Evolutionary conservation across 2,329 filamentous ascomycete species (phyloP).

Genomic region (Trichoderma endophyticum): DNA sequence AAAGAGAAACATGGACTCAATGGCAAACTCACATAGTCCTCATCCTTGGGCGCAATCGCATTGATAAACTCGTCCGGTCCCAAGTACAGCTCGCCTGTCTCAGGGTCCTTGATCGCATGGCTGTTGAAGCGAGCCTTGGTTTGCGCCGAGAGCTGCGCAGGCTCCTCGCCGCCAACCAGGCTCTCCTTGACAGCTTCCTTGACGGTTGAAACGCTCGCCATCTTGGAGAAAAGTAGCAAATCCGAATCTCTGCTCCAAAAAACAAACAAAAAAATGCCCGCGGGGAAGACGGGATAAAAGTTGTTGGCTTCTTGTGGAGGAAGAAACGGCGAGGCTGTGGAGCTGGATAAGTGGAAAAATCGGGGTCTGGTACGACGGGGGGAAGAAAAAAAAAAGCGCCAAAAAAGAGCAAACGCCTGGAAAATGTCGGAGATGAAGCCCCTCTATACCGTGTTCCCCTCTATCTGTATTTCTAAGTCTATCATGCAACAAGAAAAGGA

Average conservation of each 20-base stretch:
- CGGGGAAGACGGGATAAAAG: slow-evolving; percentile 2
- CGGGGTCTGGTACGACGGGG: slow-evolving; percentile 6
- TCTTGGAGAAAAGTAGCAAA: slow-evolving; percentile 20
- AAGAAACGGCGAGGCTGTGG: slow-evolving; percentile 14
- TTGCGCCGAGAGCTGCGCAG: slow-evolving; percentile 66
- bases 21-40: slow-evolving; percentile 77
- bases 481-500: slow-evolving; percentile 16
- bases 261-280: background rate
- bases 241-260: background rate
- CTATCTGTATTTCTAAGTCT: slow-evolving; percentile 18
- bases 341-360: slow-evolving; percentile 14
- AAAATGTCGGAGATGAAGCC: slow-evolving; percentile 17
- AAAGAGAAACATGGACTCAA: background rate
- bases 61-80: slow-evolving; percentile 83
- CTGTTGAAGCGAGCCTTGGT: slow-evolving; percentile 72
- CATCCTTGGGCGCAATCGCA: slow-evolving; percentile 78
- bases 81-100: slow-evolving; percentile 76
- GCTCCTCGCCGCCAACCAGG: slow-evolving; percentile 62
- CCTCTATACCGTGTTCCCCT: slow-evolving; percentile 6
- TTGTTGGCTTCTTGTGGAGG: slow-evolving; percentile 17
- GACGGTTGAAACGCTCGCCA: slow-evolving; percentile 47
- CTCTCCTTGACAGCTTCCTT: slow-evolving; percentile 76
- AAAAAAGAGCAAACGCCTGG: slow-evolving; percentile 12
- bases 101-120: slow-evolving; percentile 71
- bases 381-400: background rate